phyloP scores from a whole-genome alignment of 1,284 basidiomycete species.

The Clitocybe nebularis region DNA sequence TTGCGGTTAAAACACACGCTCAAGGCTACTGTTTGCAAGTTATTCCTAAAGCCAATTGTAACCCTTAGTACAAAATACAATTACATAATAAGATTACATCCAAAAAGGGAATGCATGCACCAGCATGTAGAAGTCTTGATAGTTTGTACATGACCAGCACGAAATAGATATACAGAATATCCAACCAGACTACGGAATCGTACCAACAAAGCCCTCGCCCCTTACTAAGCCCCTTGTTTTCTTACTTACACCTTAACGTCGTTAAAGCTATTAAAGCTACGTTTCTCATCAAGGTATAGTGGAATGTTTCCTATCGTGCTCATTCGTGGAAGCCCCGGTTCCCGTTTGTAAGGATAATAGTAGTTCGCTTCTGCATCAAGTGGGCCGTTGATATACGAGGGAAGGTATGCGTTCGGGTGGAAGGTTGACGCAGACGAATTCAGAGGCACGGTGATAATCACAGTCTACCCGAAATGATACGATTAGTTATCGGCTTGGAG shows the following conservation, averaged over 20 bases:
- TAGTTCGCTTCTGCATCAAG: slow-evolving; percentile 20
- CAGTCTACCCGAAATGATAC: slow-evolving; percentile 25
- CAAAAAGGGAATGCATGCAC: too few species aligned
- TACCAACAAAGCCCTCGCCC: too few species aligned
- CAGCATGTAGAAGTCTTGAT: too few species aligned
- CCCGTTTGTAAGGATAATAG: slow-evolving; percentile 16
- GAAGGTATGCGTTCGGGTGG: slow-evolving; percentile 41
- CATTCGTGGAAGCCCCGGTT: slow-evolving; percentile 17
- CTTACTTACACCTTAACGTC: neutral
- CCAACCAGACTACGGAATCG: too few species aligned
- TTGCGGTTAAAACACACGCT: too few species aligned
- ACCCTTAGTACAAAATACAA: too few species aligned
- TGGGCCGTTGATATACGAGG: slow-evolving; percentile 30
- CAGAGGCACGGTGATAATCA: slow-evolving; percentile 38
- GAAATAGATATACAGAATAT: too few species aligned
- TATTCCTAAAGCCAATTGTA: too few species aligned
- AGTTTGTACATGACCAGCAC: too few species aligned
- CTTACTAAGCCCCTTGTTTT: too few species aligned
- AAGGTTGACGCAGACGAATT: slow-evolving; percentile 31
- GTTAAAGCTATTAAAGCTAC: slow-evolving; percentile 4
- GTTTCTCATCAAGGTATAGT: slow-evolving; percentile 18
- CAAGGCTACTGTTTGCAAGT: too few species aligned
- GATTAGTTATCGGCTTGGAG: neutral
- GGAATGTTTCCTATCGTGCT: slow-evolving; percentile 17
- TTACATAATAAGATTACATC: too few species aligned